phyloP scores from a whole-genome alignment of 495 filamentous ascomycete genomes.

The Penicillium flavigenum region DNA sequence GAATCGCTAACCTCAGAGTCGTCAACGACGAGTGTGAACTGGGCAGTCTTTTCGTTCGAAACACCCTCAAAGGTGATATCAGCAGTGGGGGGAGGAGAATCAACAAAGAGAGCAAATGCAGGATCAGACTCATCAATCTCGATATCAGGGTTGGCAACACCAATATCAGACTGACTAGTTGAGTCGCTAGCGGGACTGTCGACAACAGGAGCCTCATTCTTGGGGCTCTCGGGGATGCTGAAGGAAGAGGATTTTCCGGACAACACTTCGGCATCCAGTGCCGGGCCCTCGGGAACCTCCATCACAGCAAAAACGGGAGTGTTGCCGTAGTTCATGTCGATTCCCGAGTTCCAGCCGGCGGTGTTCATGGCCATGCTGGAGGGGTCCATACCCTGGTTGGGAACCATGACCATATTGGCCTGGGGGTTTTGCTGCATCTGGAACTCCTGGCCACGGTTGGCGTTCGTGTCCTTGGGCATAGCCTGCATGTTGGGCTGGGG shows the following conservation, averaged over 20 bases:
- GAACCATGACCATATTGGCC: constrained; percentile 71
- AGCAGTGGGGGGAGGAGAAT: constrained; percentile 42
- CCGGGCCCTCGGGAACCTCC: constrained; percentile 68
- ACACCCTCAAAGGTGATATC: constrained; percentile 54
- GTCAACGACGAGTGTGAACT: constrained; percentile 64
- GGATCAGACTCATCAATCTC: constrained; percentile 62
- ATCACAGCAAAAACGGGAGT: constrained; percentile 79
- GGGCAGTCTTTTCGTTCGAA: constrained; percentile 55
- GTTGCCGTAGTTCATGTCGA: constrained; percentile 60
- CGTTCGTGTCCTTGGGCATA: constrained; percentile 62
- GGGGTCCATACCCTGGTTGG: constrained; percentile 69
- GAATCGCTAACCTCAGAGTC: constrained; percentile 26
- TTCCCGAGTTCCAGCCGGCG: constrained; percentile 54
- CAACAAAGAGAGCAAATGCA: constrained; percentile 56
- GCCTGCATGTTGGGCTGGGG: constrained; percentile 13
- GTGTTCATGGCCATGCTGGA: constrained; percentile 57
- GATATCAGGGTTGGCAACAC: constrained; percentile 44
- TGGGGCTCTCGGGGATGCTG: constrained; percentile 38
- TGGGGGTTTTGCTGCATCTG: constrained; percentile 59
- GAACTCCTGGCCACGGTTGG: constrained; percentile 55
- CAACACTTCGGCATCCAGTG: constrained; percentile 58
- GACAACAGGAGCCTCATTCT: constrained; percentile 53
- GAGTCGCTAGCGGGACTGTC: constrained; percentile 40
- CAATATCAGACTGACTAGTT: constrained; percentile 30
- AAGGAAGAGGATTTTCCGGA: constrained; percentile 64